Conservation (phyloP, 2,329 filamentous ascomycete species). For the Trichoderma lentiforme region DNA sequence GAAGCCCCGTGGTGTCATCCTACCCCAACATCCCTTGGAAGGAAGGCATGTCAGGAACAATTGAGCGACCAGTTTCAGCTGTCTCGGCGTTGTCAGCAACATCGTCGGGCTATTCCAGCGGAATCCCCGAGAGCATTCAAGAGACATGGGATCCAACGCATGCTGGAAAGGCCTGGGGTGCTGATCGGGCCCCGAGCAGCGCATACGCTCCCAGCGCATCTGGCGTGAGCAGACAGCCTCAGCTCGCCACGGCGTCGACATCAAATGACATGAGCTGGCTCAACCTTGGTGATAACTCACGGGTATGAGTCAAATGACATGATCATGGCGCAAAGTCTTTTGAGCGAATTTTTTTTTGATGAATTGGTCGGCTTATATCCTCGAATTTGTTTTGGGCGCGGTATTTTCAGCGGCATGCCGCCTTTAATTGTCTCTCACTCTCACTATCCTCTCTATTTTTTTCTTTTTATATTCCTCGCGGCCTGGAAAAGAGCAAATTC, state of each 20-base stretch:
- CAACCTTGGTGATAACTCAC: conserved; percentile 57
- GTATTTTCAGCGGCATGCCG: conserved; percentile 13
- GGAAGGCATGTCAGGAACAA: conserved; percentile 58
- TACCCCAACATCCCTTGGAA: conserved; percentile 50
- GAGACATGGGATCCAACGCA: conserved; percentile 53
- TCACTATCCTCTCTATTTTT: background rate
- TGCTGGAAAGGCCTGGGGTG: conserved; percentile 46
- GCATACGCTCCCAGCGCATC: conserved; percentile 45
- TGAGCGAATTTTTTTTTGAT: conserved; percentile 19
- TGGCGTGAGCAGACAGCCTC: conserved; percentile 46
- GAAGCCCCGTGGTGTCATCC: conserved; percentile 66
- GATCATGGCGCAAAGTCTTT: conserved; percentile 20
- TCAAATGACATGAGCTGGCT: conserved; percentile 76
- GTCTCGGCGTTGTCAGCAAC: conserved; percentile 25
- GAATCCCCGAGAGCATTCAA: conserved; percentile 61
- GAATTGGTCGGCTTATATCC: conserved; percentile 21
- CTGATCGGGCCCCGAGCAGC: conserved; percentile 50
- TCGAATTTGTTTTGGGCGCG: conserved; percentile 17
- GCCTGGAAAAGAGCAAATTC: background rate
- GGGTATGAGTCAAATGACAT: conserved; percentile 23
- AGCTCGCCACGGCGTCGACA: conserved; percentile 47
- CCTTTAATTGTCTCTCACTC: conserved; percentile 18
- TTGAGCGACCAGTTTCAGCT: conserved; percentile 54
- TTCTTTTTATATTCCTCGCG: conserved; percentile 1
- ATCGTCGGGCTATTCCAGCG: conserved; percentile 59